phyloP scores from a whole-genome alignment of 257 asterid species.

The Gentiana straminea region DNA sequence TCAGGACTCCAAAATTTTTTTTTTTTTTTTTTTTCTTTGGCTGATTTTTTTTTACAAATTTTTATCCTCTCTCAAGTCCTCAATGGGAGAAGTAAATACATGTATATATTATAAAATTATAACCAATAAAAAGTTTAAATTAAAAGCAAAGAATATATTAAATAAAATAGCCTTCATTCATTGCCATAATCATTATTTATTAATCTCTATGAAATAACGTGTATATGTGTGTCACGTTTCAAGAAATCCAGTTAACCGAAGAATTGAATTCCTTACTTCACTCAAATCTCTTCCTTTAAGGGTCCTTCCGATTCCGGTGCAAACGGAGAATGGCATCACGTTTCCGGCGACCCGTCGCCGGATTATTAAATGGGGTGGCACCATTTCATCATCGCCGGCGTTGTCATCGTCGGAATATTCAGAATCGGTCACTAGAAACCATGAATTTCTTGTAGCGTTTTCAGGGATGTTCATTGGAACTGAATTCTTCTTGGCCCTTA shows the following conservation, averaged over 20 bases:
- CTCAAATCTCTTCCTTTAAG: constrained; percentile 75
- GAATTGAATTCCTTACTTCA: constrained; percentile 51
- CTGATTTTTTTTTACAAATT: too few species aligned
- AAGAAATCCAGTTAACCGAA: constrained; percentile 73
- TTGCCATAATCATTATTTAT: too few species aligned
- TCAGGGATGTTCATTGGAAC: constrained; percentile 52
- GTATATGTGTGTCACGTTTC: constrained; percentile 29
- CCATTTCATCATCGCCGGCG: constrained; percentile 22
- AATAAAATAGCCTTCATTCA: too few species aligned
- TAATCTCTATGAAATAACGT: too few species aligned
- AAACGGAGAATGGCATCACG: constrained; percentile 59
- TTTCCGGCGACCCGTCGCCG: constrained; percentile 63
- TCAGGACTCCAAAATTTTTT: too few species aligned
- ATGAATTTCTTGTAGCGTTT: constrained; percentile 18
- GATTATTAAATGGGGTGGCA: constrained; percentile 68
- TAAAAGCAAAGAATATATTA: too few species aligned
- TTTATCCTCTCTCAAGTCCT: too few species aligned
- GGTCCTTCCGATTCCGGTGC: constrained; percentile 69
- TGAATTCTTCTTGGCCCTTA: constrained; percentile 22
- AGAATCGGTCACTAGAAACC: constrained; percentile 24
- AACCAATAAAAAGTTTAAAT: too few species aligned
- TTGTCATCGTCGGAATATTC: constrained; percentile 15
- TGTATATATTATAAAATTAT: too few species aligned
- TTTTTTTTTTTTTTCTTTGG: too few species aligned
- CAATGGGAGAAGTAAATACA: too few species aligned